Conservation (phyloP, 805 yeast species). For the Candida takata region DNA sequence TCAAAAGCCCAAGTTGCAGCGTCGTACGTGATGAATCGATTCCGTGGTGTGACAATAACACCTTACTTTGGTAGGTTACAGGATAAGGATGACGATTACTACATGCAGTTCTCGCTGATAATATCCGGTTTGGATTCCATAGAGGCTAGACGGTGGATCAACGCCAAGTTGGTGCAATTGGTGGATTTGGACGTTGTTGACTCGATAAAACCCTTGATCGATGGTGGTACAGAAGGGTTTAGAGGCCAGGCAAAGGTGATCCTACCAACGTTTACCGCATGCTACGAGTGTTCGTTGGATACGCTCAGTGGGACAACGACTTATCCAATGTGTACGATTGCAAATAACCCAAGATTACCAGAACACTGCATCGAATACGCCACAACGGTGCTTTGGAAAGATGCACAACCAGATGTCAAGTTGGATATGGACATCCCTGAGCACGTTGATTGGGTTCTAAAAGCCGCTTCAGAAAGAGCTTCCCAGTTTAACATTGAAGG, state of each 20-base stretch:
- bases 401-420: constrained; percentile 34
- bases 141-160: constrained; percentile 89
- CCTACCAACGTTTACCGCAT: constrained; percentile 76
- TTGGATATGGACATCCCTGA: constrained; percentile 66
- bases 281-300: constrained; percentile 87
- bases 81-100: constrained; percentile 54
- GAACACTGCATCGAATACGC: constrained; percentile 96
- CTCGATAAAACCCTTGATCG: constrained; percentile 62
- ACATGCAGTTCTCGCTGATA: constrained; percentile 60
- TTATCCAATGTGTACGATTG: constrained; percentile 89
- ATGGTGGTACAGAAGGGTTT: constrained; percentile 95
- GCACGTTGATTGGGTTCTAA: constrained; percentile 58
- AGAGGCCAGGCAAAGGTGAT: constrained; percentile 87
- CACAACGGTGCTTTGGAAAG: constrained; percentile 67
- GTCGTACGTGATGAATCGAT: constrained; percentile 43
- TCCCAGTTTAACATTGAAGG: constrained; percentile 55
- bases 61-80: constrained; percentile 64
- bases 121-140: constrained; percentile 87
- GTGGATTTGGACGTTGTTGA: constrained; percentile 47
- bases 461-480: constrained; percentile 54
- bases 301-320: constrained; percentile 56
- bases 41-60: constrained; percentile 38
- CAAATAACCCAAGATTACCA: constrained; percentile 88
- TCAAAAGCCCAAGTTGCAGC: constrained; percentile 79
- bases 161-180: constrained; percentile 55